phyloP scores from a whole-genome alignment of 805 yeast genomes.

The Tetrapisispora phaffii region DNA sequence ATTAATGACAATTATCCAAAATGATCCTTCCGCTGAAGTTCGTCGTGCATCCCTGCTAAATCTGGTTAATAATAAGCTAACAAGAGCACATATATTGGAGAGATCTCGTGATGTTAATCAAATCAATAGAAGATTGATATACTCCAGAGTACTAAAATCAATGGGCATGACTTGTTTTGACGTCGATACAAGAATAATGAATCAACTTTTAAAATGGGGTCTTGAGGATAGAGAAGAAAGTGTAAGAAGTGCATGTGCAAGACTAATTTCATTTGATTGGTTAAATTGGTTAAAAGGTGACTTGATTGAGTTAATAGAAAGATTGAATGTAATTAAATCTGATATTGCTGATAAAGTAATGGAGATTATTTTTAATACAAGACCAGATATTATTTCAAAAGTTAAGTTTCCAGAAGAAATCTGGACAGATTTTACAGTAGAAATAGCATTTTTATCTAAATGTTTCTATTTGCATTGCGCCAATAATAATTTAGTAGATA shows the following conservation, averaged over 20 bases:
- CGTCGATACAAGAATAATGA: slow-evolving; percentile 39
- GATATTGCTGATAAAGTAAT: slow-evolving; percentile 60
- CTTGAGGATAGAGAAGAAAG: slow-evolving; percentile 71
- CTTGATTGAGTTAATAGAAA: slow-evolving; percentile 58
- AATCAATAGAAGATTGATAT: slow-evolving; percentile 63
- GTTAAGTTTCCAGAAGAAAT: slow-evolving; percentile 53
- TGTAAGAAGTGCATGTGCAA: slow-evolving; percentile 63
- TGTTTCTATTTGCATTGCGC: slow-evolving; percentile 57
- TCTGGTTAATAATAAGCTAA: slow-evolving; percentile 43
- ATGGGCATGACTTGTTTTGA: slow-evolving; percentile 49
- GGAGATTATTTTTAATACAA: slow-evolving; percentile 46
- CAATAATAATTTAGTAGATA: slow-evolving; percentile 40
- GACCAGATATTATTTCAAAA: slow-evolving; percentile 52
- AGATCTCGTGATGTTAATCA: slow-evolving; percentile 75
- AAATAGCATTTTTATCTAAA: slow-evolving; percentile 62
- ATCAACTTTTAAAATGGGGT: slow-evolving; percentile 71
- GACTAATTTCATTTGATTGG: slow-evolving; percentile 68
- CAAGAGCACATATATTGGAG: slow-evolving; percentile 54
- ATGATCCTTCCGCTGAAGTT: slow-evolving; percentile 82
- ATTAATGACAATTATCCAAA: slow-evolving; percentile 45
- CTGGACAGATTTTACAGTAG: slow-evolving; percentile 66
- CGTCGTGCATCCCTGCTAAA: slow-evolving; percentile 75
- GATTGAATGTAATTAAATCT: slow-evolving; percentile 60
- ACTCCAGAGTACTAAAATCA: slow-evolving; percentile 54
- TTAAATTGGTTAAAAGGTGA: slow-evolving; percentile 57